These are phyloP conservation scores for Colletotrichum lentis DNA, from an alignment of 2,329 filamentous ascomycete species.

Conservation along the genomic window DNA sequence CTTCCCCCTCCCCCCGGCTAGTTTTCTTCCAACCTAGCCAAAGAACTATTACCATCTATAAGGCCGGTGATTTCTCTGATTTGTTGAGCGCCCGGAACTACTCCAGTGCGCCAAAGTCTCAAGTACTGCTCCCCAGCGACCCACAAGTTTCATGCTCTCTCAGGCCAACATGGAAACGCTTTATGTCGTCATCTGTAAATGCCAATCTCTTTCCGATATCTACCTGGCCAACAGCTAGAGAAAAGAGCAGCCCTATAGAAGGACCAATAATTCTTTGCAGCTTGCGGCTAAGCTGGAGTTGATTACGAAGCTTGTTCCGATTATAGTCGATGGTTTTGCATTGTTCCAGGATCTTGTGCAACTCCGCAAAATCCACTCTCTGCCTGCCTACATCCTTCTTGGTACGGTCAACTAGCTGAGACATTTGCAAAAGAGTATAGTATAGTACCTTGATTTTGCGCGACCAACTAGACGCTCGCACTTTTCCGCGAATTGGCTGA, in stretches of 20 bases:
- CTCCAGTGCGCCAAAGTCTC: background rate
- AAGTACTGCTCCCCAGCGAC: background rate
- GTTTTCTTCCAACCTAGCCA: background rate
- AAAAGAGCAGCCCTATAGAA: background rate
- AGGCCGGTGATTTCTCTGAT: background rate
- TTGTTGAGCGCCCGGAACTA: background rate
- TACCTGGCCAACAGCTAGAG: background rate
- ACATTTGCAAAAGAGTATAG: background rate
- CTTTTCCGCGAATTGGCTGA: background rate
- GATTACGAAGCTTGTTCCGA: background rate
- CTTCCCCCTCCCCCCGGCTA: too few species aligned
- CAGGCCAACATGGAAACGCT: background rate
- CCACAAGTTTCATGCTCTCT: background rate
- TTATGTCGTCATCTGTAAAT: background rate
- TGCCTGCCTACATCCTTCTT: background rate
- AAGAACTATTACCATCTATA: background rate
- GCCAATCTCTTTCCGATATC: background rate
- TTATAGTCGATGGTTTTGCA: background rate
- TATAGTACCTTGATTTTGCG: background rate
- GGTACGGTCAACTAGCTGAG: background rate
- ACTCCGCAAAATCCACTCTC: background rate
- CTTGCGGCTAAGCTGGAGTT: conserved; percentile 1
- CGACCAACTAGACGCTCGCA: background rate
- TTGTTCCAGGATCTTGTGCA: conserved; percentile 1
- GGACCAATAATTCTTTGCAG: background rate